phyloP scores from a whole-genome alignment of 345 rosid genomes.

The Carallia brachiata region DNA sequence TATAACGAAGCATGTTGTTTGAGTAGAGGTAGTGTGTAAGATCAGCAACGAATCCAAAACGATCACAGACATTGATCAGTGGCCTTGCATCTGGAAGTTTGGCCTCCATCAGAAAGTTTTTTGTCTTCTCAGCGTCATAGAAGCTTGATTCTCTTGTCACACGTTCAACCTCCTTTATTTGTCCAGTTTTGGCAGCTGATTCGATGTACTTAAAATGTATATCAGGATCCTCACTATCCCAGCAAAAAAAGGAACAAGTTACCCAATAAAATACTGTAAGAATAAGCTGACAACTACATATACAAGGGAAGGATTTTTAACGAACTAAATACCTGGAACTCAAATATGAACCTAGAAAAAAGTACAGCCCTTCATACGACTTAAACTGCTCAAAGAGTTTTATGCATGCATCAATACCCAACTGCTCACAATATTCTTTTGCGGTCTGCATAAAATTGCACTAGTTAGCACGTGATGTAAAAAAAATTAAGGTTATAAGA shows the following conservation, averaged over 20 bases:
- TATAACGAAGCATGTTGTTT: constrained; percentile 91
- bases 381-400: constrained; percentile 96
- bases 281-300: too few species aligned
- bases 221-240: constrained; percentile 90
- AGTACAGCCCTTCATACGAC: constrained; percentile 96
- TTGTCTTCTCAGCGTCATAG: constrained; percentile 94
- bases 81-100: constrained; percentile 99
- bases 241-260: constrained; percentile 2
- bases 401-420: constrained; percentile 92
- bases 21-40: constrained; percentile 95
- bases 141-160: constrained; percentile 96
- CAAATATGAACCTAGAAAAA: constrained; percentile 93
- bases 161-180: constrained; percentile 99
- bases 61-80: constrained; percentile 95
- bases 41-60: constrained; percentile 95
- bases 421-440: constrained; percentile 96
- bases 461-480: neutral
- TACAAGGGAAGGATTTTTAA: too few species aligned
- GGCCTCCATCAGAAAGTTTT: constrained; percentile 97
- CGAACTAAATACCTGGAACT: constrained; percentile 64
- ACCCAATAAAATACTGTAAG: too few species aligned
- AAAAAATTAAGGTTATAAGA: too few species aligned
- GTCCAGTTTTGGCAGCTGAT: constrained; percentile 88
- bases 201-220: constrained; percentile 98
- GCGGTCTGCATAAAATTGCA: constrained; percentile 57